These are phyloP conservation scores for Nigrospora osmanthi DNA, from an alignment of 2,329 filamentous ascomycete genomes.

Conservation along the genomic window DNA sequence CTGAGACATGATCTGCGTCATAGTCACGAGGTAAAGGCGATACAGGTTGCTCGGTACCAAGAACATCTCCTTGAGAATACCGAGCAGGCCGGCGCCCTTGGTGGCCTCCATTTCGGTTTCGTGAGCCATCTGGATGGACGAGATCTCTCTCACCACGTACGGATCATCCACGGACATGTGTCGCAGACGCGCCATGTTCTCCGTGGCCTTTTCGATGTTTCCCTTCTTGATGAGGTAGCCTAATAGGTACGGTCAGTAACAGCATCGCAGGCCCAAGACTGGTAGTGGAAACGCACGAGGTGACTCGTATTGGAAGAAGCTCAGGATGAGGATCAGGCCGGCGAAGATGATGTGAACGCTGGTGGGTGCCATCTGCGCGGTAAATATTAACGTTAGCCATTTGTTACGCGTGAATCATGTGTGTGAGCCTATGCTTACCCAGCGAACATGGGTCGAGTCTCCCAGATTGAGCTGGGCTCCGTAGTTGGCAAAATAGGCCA, in stretches of 20 bases:
- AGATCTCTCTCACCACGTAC: slow-evolving; percentile 55
- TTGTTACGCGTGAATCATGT: not conserved
- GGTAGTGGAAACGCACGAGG: slow-evolving; percentile 34
- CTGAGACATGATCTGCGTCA: slow-evolving; percentile 65
- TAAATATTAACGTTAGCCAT: slow-evolving; percentile 6
- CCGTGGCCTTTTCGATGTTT: slow-evolving; percentile 48
- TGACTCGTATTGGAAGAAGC: slow-evolving; percentile 62
- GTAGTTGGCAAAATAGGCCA: slow-evolving; percentile 72
- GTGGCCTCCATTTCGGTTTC: slow-evolving; percentile 67
- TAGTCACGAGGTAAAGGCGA: slow-evolving; percentile 59
- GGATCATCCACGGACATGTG: slow-evolving; percentile 50
- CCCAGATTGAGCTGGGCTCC: slow-evolving; percentile 44
- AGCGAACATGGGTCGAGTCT: slow-evolving; percentile 37
- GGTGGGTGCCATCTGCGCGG: slow-evolving; percentile 57
- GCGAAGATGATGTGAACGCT: slow-evolving; percentile 73
- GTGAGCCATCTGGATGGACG: slow-evolving; percentile 56
- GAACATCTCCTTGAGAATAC: slow-evolving; percentile 62
- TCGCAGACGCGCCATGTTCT: slow-evolving; percentile 49
- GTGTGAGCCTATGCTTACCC: slow-evolving; percentile 23
- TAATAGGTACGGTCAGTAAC: not conserved
- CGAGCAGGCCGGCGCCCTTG: slow-evolving; percentile 54
- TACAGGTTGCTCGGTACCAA: slow-evolving; percentile 62
- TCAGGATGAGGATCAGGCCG: slow-evolving; percentile 61
- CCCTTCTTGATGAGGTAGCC: slow-evolving; percentile 58
- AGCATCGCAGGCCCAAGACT: not conserved